Evolutionary conservation across 495 filamentous ascomycete species (phyloP), one percentile per base, ranked within the genome.

Genomic region (Jackrogersella multiformis): DNA sequence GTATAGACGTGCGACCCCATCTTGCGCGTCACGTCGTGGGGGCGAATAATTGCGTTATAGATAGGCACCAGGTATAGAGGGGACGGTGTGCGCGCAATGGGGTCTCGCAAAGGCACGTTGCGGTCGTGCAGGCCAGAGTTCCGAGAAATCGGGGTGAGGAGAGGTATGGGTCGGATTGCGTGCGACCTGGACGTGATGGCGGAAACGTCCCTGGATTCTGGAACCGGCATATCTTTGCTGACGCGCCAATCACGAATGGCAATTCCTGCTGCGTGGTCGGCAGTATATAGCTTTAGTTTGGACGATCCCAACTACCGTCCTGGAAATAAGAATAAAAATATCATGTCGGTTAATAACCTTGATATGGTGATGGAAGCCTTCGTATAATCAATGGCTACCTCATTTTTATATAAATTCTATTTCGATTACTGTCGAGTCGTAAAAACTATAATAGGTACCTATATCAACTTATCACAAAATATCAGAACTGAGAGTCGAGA

Each of bases 21-120:
- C 28, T 34, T 54, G 54, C 45, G 32, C 26, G 54, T 68, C 59
- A 68, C 66, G 66, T 38, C 58, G 66, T 59, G 48, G 46, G 48
- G 58, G 45, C 7, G 24, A 54, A 32, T 54, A 42, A 68, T 68
- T 53, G 59, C 66, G 66, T 64, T 68, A 68, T 68, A 26, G 26
- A 35, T 56, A 26, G 36, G 35, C 23, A 46, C 41, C 21, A 23
- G 5, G 3, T 23, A 12, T 55, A 41, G 16, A 15, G 39, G 28
- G 20, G 52, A n/a, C n/a, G n/a, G n/a, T n/a, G n/a, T n/a, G n/a
- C n/a, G n/a, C n/a, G n/a, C n/a, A n/a, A 41, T 10, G 34, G 23
- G n/a, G 24, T 20, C 12, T 6, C 26, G 21, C 16, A 18, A 9
- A 49, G 24, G 20, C 45, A 12, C 23, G n/a, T 15, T 44, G 41